Evolutionary conservation across 257 asterid genomes (phyloP).

Genomic region (Fraxinus pennsylvanica): DNA sequence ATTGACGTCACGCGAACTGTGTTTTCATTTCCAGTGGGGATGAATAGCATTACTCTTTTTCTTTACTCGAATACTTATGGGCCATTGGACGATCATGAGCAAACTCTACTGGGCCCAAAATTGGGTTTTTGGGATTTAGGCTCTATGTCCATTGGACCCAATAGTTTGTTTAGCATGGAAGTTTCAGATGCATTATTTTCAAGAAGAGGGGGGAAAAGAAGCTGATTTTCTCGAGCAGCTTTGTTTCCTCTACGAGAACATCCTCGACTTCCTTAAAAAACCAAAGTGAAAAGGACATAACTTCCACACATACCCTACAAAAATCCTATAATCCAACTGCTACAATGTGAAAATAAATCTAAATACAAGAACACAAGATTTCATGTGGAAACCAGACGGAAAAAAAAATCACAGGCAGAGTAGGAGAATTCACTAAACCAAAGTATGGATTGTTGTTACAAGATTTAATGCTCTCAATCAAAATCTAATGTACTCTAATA

Average conservation of each 20-base stretch:
- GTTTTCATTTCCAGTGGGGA: no score
- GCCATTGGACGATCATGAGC: background rate
- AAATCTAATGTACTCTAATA: no score
- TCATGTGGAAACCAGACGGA: no score
- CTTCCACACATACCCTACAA: background rate
- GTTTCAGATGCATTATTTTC: no score
- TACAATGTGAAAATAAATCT: background rate
- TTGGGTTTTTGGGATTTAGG: background rate
- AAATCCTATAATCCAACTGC: slow-evolving; percentile 27
- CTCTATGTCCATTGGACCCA: background rate
- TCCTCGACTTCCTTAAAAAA: slow-evolving; percentile 33
- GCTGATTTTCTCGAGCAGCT: background rate
- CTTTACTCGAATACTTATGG: background rate
- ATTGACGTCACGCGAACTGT: no score
- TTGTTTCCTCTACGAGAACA: slow-evolving; percentile 36
- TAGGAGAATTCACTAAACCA: no score
- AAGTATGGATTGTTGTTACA: no score
- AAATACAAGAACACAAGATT: no score
- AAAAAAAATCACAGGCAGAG: no score
- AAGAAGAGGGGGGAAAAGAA: no score
- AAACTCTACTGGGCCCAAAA: background rate
- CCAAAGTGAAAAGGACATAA: background rate
- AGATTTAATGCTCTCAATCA: no score
- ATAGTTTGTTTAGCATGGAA: background rate
- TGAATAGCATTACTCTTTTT: no score